phyloP scores from a whole-genome alignment of 23 red algal genomes.

The Pyropia yezoensis region DNA sequence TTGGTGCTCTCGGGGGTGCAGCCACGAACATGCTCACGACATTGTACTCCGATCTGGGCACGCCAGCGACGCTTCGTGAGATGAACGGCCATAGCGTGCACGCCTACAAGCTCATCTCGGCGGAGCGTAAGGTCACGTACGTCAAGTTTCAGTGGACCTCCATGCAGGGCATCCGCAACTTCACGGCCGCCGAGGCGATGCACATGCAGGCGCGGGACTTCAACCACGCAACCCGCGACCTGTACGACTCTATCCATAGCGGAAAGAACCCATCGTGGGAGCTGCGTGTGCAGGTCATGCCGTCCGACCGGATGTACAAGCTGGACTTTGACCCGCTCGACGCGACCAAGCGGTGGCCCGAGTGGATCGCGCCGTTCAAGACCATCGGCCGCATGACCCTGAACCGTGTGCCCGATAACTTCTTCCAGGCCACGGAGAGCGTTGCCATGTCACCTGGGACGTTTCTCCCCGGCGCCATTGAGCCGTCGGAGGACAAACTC shows the following conservation, averaged over 20 bases:
- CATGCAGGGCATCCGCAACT: slow-evolving; percentile 23
- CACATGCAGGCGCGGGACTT: slow-evolving; percentile 55
- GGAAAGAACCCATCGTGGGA: slow-evolving; percentile 57
- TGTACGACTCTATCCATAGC: slow-evolving; percentile 48
- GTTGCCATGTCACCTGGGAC: slow-evolving; percentile 70
- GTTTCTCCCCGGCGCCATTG: slow-evolving; percentile 23
- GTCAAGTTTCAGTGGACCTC: slow-evolving; percentile 75
- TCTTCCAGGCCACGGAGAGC: slow-evolving; percentile 65
- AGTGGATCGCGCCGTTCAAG: slow-evolving; percentile 20
- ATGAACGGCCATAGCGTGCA: slow-evolving; percentile 74
- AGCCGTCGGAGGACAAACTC: slow-evolving; percentile 35
- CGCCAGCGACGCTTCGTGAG: slow-evolving; percentile 50
- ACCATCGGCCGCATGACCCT: slow-evolving; percentile 49
- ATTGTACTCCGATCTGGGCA: slow-evolving; percentile 59
- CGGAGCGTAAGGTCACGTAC: slow-evolving; percentile 44
- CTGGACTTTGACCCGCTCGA: slow-evolving; percentile 65
- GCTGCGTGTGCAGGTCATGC: slow-evolving; percentile 52
- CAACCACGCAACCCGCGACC: slow-evolving; percentile 74
- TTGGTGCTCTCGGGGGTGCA: slow-evolving; percentile 18
- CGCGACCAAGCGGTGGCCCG: slow-evolving; percentile 66
- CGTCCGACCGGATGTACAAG: not conserved
- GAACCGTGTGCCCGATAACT: slow-evolving; percentile 54
- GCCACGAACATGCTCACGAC: slow-evolving; percentile 70
- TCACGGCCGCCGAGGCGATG: slow-evolving; percentile 26
- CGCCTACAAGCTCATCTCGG: slow-evolving; percentile 49